These are phyloP conservation scores for Waltergamsia citrina DNA, from an alignment of 2,329 filamentous ascomycete species.

Conservation along the genomic window DNA sequence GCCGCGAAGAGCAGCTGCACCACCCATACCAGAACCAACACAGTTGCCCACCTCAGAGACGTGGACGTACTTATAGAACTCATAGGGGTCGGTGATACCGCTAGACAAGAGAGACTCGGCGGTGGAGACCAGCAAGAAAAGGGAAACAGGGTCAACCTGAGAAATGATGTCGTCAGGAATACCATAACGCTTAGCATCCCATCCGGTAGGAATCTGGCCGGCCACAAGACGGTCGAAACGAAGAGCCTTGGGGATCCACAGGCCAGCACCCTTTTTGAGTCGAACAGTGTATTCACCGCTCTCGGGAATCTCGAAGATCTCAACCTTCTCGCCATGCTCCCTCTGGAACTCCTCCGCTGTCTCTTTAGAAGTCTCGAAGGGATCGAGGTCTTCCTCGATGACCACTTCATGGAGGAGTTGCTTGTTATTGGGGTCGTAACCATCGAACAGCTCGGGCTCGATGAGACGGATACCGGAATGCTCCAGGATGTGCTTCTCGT, in stretches of 20 bases:
- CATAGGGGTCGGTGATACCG: constrained; percentile 97
- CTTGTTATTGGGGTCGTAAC: constrained; percentile 98
- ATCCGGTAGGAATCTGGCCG: constrained; percentile 92
- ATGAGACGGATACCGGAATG: constrained; percentile 97
- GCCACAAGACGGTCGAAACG: constrained; percentile 96
- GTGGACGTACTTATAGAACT: constrained; percentile 99
- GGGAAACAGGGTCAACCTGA: constrained; percentile 92
- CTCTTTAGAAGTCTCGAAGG: constrained; percentile 95
- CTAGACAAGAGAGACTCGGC: constrained; percentile 83
- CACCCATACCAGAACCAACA: constrained; percentile 96
- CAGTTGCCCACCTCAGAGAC: constrained; percentile 97
- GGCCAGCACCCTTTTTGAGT: constrained; percentile 87
- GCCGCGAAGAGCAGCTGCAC: constrained; percentile 79
- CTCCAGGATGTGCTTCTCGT: constrained; percentile 93
- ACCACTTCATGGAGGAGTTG: constrained; percentile 96
- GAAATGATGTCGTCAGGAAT: constrained; percentile 95
- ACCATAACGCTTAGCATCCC: constrained; percentile 94
- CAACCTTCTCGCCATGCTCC: constrained; percentile 94
- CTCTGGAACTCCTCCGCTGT: constrained; percentile 95
- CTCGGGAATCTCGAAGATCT: constrained; percentile 90
- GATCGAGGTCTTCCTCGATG: constrained; percentile 92
- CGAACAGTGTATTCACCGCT: constrained; percentile 91
- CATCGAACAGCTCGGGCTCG: constrained; percentile 91
- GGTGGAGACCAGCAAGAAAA: constrained; percentile 90
- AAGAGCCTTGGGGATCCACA: constrained; percentile 94